Evolutionary conservation across 495 filamentous ascomycete genomes (phyloP).

Genomic region (Xylaria acuta): DNA sequence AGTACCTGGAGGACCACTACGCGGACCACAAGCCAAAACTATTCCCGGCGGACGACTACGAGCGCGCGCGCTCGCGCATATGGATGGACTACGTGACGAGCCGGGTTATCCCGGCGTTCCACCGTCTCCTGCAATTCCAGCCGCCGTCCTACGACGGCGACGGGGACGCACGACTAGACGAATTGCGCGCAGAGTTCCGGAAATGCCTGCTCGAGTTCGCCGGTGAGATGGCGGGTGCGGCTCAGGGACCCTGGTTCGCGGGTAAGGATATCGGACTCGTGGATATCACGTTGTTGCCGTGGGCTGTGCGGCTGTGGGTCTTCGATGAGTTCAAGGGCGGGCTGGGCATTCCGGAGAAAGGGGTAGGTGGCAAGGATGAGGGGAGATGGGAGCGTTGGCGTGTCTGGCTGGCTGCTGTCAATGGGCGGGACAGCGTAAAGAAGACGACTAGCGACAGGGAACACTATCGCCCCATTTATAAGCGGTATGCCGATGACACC

Average conservation of each 20-base stretch:
- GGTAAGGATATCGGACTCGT: conserved; percentile 56
- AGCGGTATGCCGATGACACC: conserved; percentile 66
- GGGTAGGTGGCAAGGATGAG: conserved; percentile 56
- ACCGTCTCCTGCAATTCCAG: conserved; percentile 66
- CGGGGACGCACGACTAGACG: conserved; percentile 52
- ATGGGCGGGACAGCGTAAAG: conserved; percentile 56
- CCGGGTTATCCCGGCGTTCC: conserved; percentile 62
- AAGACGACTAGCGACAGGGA: conserved; percentile 63
- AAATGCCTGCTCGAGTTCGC: conserved; percentile 56
- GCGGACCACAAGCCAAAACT: conserved; percentile 51
- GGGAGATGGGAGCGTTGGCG: conserved; percentile 60
- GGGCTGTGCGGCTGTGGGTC: conserved; percentile 64
- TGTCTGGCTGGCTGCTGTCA: conserved; percentile 58
- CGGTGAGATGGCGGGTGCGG: conserved; percentile 53
- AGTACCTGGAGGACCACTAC: conserved; percentile 69
- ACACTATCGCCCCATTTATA: conserved; percentile 64
- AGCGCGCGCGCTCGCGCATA: conserved; percentile 59
- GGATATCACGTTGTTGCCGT: conserved; percentile 64
- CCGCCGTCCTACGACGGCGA: conserved; percentile 41
- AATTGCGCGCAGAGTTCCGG: conserved; percentile 34
- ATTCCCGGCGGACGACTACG: conserved; percentile 56
- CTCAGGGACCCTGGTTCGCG: conserved; percentile 61
- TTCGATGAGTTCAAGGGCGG: conserved; percentile 70
- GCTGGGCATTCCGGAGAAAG: conserved; percentile 52
- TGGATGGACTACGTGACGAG: conserved; percentile 69